phyloP scores from a whole-genome alignment of 2,329 filamentous ascomycete species.

The Talaromyces sp. region DNA sequence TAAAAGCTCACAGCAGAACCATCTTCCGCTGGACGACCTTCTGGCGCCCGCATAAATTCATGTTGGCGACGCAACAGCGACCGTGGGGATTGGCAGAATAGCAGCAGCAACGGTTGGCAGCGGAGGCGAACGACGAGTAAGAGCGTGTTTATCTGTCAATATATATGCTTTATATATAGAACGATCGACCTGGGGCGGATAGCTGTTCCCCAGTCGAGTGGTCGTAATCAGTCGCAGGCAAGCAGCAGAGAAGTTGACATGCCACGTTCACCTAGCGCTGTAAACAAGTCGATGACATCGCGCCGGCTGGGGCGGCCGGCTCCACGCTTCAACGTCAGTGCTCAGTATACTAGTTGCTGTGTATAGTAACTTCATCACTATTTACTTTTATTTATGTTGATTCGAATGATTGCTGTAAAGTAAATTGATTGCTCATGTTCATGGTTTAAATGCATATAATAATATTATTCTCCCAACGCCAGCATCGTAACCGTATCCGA shows the following conservation, averaged over 20 bases:
- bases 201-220: background rate
- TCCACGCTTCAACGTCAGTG: background rate
- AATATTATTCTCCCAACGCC: background rate
- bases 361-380: no score
- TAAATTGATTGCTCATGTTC: background rate
- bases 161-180: background rate
- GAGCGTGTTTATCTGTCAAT: background rate
- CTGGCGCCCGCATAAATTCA: constrained; percentile 63
- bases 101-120: background rate
- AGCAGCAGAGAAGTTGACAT: background rate
- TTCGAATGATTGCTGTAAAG: background rate
- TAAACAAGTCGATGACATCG: background rate
- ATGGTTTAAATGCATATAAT: background rate
- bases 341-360: no score
- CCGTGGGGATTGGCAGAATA: background rate
- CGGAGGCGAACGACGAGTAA: background rate
- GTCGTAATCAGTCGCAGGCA: background rate
- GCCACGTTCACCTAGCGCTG: background rate
- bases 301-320: background rate
- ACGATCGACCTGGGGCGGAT: background rate
- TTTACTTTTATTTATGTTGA: background rate
- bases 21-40: constrained; percentile 95
- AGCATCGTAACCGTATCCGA: background rate
- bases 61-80: constrained; percentile 17
- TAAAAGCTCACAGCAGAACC: constrained; percentile 66